Evolutionary conservation across 2,329 filamentous ascomycete species (phyloP).

Genomic region (Fusarium sp.): DNA sequence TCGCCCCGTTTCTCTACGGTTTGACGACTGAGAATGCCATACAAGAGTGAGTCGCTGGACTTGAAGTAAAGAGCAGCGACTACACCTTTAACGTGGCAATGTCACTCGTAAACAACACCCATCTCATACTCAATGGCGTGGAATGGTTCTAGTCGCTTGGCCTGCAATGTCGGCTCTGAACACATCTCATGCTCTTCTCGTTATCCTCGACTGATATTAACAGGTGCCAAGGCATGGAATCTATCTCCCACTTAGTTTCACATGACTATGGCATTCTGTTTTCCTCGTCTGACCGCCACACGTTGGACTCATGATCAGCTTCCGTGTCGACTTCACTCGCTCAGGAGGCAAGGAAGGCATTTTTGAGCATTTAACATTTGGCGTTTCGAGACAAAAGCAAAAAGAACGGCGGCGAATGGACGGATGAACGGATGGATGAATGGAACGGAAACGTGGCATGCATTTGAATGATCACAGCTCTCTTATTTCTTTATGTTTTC

Average conservation of each 20-base stretch:
- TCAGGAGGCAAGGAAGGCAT: conserved; percentile 32
- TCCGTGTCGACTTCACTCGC: conserved; percentile 27
- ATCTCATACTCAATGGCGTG: conserved; percentile 34
- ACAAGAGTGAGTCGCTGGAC: conserved; percentile 43
- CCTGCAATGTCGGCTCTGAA: conserved; percentile 1
- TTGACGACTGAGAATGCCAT: conserved; percentile 52
- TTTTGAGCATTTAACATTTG: conserved; percentile 47
- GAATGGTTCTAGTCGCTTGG: not conserved
- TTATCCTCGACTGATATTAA: conserved; percentile 19
- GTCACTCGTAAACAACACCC: conserved; percentile 36
- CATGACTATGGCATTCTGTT: conserved; percentile 31
- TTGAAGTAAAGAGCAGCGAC: conserved; percentile 29
- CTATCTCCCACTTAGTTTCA: conserved; percentile 34
- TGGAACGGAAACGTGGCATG: conserved; percentile 49
- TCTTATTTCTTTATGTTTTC: conserved; percentile 41
- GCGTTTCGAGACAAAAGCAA: conserved; percentile 49
- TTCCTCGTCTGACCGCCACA: conserved; percentile 44
- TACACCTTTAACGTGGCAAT: conserved; percentile 35
- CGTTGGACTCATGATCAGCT: conserved; percentile 42
- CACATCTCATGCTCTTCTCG: conserved; percentile 22
- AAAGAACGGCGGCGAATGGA: conserved; percentile 49
- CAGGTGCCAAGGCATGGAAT: conserved; percentile 24
- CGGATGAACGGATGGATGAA: conserved; percentile 46
- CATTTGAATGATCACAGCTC: conserved; percentile 48
- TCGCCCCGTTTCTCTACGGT: conserved; percentile 50